Evolutionary conservation across 345 rosid species (phyloP).

Genomic region (Eutrema yunnanense): DNA sequence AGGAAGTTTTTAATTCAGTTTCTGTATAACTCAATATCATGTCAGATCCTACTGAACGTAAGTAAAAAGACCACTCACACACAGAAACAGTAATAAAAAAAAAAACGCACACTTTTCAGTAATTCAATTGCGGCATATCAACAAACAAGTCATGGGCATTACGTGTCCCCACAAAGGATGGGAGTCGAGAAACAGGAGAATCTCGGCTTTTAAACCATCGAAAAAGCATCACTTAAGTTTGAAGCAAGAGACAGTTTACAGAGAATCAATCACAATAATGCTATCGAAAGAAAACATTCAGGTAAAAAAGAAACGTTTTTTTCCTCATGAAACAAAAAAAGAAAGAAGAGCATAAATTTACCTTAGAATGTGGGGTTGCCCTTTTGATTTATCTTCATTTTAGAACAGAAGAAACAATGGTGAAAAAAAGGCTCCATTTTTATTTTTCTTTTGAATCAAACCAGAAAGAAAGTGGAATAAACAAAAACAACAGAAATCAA

Average conservation of each 20-base stretch:
- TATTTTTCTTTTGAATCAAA: slow-evolving; percentile 21
- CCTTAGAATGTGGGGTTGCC: slow-evolving; percentile 24
- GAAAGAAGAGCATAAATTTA: not conserved
- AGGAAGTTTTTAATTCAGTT: not conserved
- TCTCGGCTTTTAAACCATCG: slow-evolving; percentile 5
- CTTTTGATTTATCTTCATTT: slow-evolving; percentile 51
- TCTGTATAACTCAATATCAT: not conserved
- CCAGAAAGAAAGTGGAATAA: not conserved
- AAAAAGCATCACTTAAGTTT: slow-evolving; percentile 65
- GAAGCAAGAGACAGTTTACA: slow-evolving; percentile 54
- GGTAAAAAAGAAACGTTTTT: slow-evolving; percentile 20
- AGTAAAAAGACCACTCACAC: not conserved
- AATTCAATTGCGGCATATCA: slow-evolving; percentile 5
- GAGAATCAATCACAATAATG: slow-evolving; percentile 24
- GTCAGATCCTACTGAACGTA: not conserved
- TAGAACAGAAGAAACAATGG: slow-evolving; percentile 37
- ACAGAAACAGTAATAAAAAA: not conserved
- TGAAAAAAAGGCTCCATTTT: slow-evolving; percentile 28
- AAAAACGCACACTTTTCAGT: not conserved
- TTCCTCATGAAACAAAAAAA: slow-evolving; percentile 3
- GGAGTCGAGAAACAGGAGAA: slow-evolving; percentile 21
- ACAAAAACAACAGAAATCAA: slow-evolving; percentile 23
- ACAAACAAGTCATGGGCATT: slow-evolving; percentile 29
- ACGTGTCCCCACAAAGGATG: slow-evolving; percentile 19
- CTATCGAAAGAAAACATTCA: not conserved